These are phyloP conservation scores for Marchantia paleacea DNA, from an alignment of 225 moss, liverwort and hornwort genomes.

Conservation along the genomic window DNA sequence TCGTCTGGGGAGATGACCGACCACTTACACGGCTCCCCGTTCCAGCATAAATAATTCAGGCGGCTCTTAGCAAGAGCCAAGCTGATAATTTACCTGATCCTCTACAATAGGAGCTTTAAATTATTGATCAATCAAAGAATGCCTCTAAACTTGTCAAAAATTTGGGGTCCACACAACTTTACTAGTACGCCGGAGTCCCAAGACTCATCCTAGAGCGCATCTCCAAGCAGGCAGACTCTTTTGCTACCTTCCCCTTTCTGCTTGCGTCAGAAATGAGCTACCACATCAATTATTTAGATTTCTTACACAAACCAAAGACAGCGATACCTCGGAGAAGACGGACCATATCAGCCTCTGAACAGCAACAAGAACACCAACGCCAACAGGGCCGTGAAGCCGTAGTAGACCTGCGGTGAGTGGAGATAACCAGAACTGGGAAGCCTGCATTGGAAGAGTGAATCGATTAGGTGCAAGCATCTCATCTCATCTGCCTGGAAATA, in stretches of 20 bases:
- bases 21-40: slow-evolving; percentile 13
- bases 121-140: slow-evolving; percentile 31
- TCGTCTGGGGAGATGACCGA: slow-evolving; percentile 14
- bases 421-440: slow-evolving; percentile 7
- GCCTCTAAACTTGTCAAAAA: slow-evolving; percentile 37
- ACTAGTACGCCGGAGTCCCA: slow-evolving; percentile 31
- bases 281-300: slow-evolving; percentile 1
- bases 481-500: too few species aligned
- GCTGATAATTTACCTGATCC: slow-evolving; percentile 6
- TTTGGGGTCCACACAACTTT: slow-evolving; percentile 34
- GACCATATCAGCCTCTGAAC: slow-evolving; percentile 11
- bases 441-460: not conserved
- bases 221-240: slow-evolving; percentile 14
- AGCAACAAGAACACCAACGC: not conserved
- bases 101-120: slow-evolving; percentile 3
- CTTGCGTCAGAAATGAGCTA: slow-evolving; percentile 1
- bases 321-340: not conserved
- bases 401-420: slow-evolving; percentile 1
- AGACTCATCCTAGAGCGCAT: slow-evolving; percentile 21
- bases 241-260: not conserved
- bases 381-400: slow-evolving; percentile 8
- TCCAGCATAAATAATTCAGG: slow-evolving; percentile 14
- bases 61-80: not conserved
- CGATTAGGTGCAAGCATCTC: not conserved
- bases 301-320: not conserved